phyloP scores from a whole-genome alignment of 352 stramenopile genomes.

The Pythium rishiriense region DNA sequence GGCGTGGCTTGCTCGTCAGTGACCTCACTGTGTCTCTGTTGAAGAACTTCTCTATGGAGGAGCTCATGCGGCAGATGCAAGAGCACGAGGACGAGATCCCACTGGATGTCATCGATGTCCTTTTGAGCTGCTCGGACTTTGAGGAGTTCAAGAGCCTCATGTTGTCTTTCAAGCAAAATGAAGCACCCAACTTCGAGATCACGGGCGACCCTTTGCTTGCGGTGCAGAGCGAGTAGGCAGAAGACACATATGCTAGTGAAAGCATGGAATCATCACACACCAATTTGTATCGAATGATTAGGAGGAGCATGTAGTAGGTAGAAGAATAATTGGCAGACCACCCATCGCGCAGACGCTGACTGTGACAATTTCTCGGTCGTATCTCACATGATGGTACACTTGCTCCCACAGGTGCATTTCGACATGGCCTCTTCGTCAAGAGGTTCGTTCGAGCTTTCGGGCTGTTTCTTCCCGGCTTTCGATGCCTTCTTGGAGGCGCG shows the following conservation, averaged over 20 bases:
- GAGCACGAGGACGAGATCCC: conserved; percentile 85
- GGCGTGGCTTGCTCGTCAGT: neutral
- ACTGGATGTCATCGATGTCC: conserved; percentile 74
- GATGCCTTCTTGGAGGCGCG: conserved; percentile 26
- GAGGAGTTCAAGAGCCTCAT: conserved; percentile 89
- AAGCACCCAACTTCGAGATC: conserved; percentile 77
- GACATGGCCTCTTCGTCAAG: conserved; percentile 66
- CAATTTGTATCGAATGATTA: neutral
- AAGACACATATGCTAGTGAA: no score
- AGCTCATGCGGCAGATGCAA: conserved; percentile 78
- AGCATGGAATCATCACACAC: neutral
- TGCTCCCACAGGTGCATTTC: conserved; percentile 56
- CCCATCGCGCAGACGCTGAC: neutral
- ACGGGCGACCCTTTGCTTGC: conserved; percentile 60
- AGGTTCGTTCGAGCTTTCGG: conserved; percentile 33
- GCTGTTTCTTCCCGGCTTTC: conserved; percentile 21
- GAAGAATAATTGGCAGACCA: conserved; percentile 10
- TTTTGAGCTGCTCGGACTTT: conserved; percentile 83
- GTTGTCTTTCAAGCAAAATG: conserved; percentile 86
- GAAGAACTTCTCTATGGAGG: conserved; percentile 84
- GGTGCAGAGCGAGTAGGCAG: conserved; percentile 18
- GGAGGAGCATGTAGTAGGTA: conserved; percentile 7
- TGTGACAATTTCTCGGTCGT: neutral
- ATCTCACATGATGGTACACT: conserved; percentile 65
- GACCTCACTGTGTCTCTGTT: neutral